Evolutionary conservation across 352 stramenopile genomes (phyloP).

Genomic region (Pythium plurisporium): DNA sequence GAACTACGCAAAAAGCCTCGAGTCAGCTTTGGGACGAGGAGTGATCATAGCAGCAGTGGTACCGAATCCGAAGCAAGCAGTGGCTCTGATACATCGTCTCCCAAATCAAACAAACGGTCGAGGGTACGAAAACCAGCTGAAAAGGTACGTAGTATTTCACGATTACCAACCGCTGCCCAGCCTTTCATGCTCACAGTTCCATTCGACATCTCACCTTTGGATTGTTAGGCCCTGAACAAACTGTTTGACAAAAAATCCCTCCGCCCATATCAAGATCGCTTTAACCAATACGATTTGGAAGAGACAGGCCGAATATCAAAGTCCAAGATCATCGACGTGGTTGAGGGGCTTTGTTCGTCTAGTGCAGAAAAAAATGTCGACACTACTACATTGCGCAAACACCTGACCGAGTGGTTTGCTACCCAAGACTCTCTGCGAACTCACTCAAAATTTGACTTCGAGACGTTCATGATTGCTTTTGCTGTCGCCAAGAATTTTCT

Average conservation of each 20-base stretch:
- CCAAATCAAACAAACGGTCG: neutral
- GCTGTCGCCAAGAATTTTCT: constrained; percentile 41
- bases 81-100: neutral
- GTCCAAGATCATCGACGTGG: constrained; percentile 35
- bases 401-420: constrained; percentile 48
- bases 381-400: constrained; percentile 9
- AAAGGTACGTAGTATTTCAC: constrained; percentile 2
- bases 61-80: neutral
- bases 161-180: too few species aligned
- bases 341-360: constrained; percentile 27
- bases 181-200: too few species aligned
- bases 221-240: constrained; percentile 24
- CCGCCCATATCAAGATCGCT: constrained; percentile 29
- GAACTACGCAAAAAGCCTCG: constrained; percentile 43
- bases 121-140: neutral
- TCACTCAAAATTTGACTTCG: constrained; percentile 50
- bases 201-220: neutral
- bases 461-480: constrained; percentile 49
- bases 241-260: constrained; percentile 39
- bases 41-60: constrained; percentile 3
- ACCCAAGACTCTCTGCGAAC: constrained; percentile 41
- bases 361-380: neutral
- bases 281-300: constrained; percentile 36
- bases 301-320: constrained; percentile 31
- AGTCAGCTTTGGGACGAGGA: neutral